Evolutionary conservation across 768 basidiomycete species (phyloP).

Genomic region (Collybiopsis luxurians): DNA sequence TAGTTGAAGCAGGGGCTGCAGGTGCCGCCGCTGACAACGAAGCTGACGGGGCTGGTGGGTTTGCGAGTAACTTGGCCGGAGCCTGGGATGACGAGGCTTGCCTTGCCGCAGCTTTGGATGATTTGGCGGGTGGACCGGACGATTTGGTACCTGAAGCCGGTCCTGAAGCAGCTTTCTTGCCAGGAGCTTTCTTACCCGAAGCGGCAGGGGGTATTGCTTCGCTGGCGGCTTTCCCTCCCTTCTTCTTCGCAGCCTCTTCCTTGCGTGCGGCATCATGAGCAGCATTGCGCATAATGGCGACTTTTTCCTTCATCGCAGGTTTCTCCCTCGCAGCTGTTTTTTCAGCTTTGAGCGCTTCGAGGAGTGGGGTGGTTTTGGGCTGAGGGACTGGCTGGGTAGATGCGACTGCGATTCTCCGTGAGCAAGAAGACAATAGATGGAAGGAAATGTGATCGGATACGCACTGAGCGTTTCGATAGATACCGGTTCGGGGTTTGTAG

Average conservation of each 20-base stretch:
- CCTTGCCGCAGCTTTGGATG: conserved; percentile 13
- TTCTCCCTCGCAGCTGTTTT: conserved; percentile 68
- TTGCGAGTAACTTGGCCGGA: neutral
- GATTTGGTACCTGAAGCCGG: conserved; percentile 26
- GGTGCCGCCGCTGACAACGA: neutral
- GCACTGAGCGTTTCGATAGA: conserved; percentile 64
- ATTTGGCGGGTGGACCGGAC: conserved; percentile 15
- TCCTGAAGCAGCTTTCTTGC: conserved; percentile 22
- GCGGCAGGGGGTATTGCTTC: neutral
- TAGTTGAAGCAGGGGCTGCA: conserved; percentile 6
- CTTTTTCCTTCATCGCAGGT: conserved; percentile 67
- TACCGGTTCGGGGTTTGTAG: conserved; percentile 50
- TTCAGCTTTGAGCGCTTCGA: conserved; percentile 90
- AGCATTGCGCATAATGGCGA: conserved; percentile 68
- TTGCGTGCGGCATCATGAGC: conserved; percentile 41
- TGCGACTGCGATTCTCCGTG: conserved; percentile 45
- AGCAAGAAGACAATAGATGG: neutral
- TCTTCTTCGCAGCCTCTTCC: conserved; percentile 31
- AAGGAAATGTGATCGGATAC: conserved; percentile 16
- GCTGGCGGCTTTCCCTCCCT: conserved; percentile 16
- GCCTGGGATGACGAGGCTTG: conserved; percentile 10
- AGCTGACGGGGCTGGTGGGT: neutral
- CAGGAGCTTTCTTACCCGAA: neutral
- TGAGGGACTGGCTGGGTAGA: conserved; percentile 54
- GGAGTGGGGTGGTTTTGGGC: conserved; percentile 85